phyloP scores from a whole-genome alignment of 2,329 filamentous ascomycete species.

The Aspergillus floridensis region DNA sequence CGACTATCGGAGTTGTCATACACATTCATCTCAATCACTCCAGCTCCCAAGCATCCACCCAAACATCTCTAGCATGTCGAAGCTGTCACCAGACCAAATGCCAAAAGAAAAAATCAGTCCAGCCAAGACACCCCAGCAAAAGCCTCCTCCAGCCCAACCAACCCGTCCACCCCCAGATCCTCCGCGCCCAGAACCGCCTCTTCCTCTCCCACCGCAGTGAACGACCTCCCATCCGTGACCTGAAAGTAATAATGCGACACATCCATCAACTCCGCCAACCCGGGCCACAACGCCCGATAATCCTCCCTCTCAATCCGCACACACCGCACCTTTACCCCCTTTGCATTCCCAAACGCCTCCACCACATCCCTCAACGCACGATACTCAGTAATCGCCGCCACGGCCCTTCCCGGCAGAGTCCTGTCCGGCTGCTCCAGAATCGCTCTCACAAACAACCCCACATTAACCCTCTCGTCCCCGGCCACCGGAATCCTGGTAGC shows the following conservation, averaged over 20 bases:
- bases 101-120: too few species aligned
- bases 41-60: too few species aligned
- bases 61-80: too few species aligned
- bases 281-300: slow-evolving; percentile 31
- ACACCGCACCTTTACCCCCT: slow-evolving; percentile 15
- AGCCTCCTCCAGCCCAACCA: not conserved
- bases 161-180: not conserved
- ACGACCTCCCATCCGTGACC: not conserved
- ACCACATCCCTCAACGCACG: not conserved
- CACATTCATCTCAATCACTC: too few species aligned
- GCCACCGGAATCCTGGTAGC: not conserved
- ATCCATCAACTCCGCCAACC: slow-evolving; percentile 31
- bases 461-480: not conserved
- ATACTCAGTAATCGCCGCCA: not conserved
- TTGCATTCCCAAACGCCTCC: not conserved
- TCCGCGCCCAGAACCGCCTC: not conserved
- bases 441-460: not conserved
- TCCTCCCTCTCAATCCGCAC: slow-evolving; percentile 25
- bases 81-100: too few species aligned
- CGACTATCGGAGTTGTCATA: too few species aligned
- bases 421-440: not conserved
- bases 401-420: not conserved
- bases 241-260: not conserved
- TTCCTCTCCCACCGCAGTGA: not conserved
- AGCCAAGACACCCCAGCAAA: not conserved